phyloP scores from a whole-genome alignment of 768 basidiomycete genomes.

The Hemileccinum impolitum region DNA sequence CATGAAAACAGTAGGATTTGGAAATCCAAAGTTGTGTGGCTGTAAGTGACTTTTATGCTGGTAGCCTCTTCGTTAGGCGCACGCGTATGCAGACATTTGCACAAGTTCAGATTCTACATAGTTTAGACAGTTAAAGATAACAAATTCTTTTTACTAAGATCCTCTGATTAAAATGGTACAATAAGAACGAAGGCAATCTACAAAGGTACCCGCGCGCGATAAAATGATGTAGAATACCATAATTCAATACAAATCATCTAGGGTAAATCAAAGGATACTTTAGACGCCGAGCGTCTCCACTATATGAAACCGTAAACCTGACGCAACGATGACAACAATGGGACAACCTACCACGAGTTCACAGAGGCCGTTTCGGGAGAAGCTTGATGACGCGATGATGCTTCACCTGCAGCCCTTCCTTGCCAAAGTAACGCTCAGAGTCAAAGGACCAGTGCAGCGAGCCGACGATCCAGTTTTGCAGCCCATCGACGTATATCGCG shows the following conservation, averaged over 20 bases:
- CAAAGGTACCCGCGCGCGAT: background rate
- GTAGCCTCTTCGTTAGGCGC: background rate
- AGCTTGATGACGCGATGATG: constrained; percentile 50
- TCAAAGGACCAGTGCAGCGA: constrained; percentile 72
- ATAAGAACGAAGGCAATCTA: constrained; percentile 10
- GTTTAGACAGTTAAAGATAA: background rate
- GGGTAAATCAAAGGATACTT: background rate
- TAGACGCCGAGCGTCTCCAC: background rate
- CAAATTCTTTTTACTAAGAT: background rate
- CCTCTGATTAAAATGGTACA: constrained; percentile 1
- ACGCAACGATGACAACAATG: background rate
- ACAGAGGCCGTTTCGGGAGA: constrained; percentile 36
- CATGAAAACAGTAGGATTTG: constrained; percentile 6
- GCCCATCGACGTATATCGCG: constrained; percentile 52
- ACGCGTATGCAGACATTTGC: background rate
- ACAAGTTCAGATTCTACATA: background rate
- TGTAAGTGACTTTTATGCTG: background rate
- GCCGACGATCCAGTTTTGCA: constrained; percentile 72
- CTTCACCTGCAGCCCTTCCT: constrained; percentile 52
- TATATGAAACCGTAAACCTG: background rate
- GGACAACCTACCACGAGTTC: constrained; percentile 1
- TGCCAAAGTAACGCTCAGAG: constrained; percentile 66
- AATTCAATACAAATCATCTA: constrained; percentile 5
- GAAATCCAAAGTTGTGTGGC: background rate
- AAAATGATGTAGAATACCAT: constrained; percentile 5